Evolutionary conservation across 202 grass and related monocot species (phyloP).

Genomic region (Panicum hallii): DNA sequence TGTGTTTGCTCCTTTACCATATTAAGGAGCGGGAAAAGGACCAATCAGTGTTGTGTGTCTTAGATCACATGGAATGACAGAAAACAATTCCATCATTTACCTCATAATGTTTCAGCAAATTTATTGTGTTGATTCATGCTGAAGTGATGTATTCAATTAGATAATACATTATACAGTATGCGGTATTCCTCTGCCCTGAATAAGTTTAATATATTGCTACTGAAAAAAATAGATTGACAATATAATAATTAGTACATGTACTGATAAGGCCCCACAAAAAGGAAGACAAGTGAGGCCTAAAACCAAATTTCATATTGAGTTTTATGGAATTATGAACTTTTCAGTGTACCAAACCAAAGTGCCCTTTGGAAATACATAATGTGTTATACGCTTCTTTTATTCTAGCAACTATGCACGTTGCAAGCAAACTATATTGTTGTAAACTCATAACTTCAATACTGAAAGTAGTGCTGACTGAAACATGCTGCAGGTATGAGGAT

Average conservation of each 20-base stretch:
- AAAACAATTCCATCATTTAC: not conserved
- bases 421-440: not conserved
- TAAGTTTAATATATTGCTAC: slow-evolving; percentile 19
- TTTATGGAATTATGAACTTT: not conserved
- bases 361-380: not conserved
- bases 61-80: not conserved
- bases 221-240: not conserved
- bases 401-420: not conserved
- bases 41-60: not conserved
- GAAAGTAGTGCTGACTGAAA: slow-evolving; percentile 9
- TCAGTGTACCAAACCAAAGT: not conserved
- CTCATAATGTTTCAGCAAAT: not conserved
- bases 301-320: not conserved
- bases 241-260: not conserved
- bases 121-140: not conserved
- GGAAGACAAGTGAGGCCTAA: not conserved
- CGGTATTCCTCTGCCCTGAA: not conserved
- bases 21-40: not conserved
- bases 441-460: not conserved
- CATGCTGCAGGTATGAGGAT: slow-evolving; percentile 44
- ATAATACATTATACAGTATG: not conserved
- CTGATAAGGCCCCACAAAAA: not conserved
- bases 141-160: not conserved
- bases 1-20: not conserved
- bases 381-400: not conserved